A percentile compares a stretch with the other conserved stretches of the same genome.
phyloP scores from a whole-genome alignment of 805 yeast genomes.

The Saccharomycopsis sp. region DNA sequence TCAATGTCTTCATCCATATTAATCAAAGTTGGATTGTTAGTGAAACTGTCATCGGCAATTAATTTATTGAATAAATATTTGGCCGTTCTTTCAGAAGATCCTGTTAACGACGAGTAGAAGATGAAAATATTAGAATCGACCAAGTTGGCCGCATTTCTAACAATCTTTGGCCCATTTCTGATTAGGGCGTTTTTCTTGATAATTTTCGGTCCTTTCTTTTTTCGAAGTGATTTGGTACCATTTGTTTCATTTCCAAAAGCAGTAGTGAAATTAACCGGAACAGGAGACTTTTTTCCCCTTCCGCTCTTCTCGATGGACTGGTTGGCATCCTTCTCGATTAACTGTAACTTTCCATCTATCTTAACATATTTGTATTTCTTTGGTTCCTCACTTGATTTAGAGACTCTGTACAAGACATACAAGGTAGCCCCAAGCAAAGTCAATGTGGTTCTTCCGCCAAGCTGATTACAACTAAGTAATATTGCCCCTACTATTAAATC shows the following conservation, averaged over 20 bases:
- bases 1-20: constrained; percentile 75
- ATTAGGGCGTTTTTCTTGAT: constrained; percentile 16
- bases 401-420: constrained; percentile 25
- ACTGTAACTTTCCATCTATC: constrained; percentile 14
- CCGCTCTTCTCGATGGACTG: no score
- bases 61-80: constrained; percentile 38
- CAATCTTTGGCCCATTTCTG: constrained; percentile 10
- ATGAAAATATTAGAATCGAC: constrained; percentile 46
- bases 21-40: constrained; percentile 43
- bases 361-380: constrained; percentile 9
- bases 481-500: constrained; percentile 15
- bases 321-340: constrained; percentile 17
- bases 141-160: constrained; percentile 11
- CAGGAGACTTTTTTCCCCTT: constrained; percentile 15
- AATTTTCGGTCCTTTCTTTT: constrained; percentile 12
- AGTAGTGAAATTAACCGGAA: constrained; percentile 36
- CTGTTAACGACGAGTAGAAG: constrained; percentile 82
- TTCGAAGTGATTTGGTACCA: constrained; percentile 2
- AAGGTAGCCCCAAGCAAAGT: constrained; percentile 27
- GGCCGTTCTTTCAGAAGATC: constrained; percentile 71
- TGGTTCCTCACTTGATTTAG: constrained; percentile 16
- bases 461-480: constrained; percentile 5
- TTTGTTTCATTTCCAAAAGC: constrained; percentile 27
- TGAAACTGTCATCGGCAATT: constrained; percentile 24
- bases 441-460: constrained; percentile 33